Evolutionary conservation across 306 rosid species (phyloP).

Genomic region (Cicer pinnatifidum): DNA sequence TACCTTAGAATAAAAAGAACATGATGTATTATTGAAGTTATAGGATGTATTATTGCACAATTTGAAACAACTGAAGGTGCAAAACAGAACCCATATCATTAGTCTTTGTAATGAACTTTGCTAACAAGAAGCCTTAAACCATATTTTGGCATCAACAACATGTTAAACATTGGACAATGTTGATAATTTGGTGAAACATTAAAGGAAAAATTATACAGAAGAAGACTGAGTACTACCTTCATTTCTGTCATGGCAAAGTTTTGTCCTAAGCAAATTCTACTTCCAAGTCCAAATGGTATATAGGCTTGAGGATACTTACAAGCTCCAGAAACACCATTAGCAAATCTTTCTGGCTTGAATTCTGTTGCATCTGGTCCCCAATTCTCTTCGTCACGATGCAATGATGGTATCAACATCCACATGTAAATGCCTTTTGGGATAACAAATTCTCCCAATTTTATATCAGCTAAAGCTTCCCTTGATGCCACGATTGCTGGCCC

Average conservation of each 20-base stretch:
- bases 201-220: constrained; percentile 44
- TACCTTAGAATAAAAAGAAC: neutral
- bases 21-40: neutral
- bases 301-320: constrained; percentile 53
- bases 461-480: constrained; percentile 44
- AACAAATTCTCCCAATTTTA: constrained; percentile 42
- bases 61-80: neutral
- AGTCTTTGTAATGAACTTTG: neutral
- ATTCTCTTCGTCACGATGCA: constrained; percentile 47
- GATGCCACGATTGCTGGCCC: constrained; percentile 30
- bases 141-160: constrained; percentile 47
- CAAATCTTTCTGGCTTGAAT: constrained; percentile 53
- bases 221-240: constrained; percentile 37
- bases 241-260: constrained; percentile 38
- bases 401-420: constrained; percentile 30
- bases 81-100: neutral
- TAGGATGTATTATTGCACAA: neutral
- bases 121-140: constrained; percentile 43
- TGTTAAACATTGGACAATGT: constrained; percentile 36
- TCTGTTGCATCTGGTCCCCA: constrained; percentile 47
- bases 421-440: constrained; percentile 48
- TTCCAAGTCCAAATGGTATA: constrained; percentile 51
- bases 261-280: constrained; percentile 48
- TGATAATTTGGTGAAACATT: constrained; percentile 45
- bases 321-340: constrained; percentile 40